These are phyloP conservation scores for Cyberlindnera euphorbiae DNA, from an alignment of 805 yeast genomes.

Conservation along the genomic window DNA sequence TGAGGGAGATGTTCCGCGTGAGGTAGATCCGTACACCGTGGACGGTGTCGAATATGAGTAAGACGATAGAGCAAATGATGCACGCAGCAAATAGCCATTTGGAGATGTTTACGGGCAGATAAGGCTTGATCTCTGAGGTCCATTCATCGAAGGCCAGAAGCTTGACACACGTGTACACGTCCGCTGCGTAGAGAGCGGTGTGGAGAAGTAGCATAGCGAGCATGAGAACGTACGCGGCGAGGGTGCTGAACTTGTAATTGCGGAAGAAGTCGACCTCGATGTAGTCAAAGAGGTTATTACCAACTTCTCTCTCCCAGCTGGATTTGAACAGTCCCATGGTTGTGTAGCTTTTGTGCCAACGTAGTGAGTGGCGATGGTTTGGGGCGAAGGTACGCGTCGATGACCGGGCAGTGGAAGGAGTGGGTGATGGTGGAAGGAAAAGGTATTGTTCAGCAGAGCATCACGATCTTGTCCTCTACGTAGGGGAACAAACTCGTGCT, in stretches of 20 bases:
- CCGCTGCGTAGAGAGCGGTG: slow-evolving; percentile 55
- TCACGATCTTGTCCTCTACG: no score
- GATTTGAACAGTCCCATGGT: slow-evolving; percentile 26
- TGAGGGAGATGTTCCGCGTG: slow-evolving; percentile 61
- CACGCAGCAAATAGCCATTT: slow-evolving; percentile 80
- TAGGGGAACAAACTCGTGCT: no score
- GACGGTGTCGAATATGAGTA: slow-evolving; percentile 51
- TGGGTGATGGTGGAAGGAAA: no score
- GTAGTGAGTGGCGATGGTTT: no score
- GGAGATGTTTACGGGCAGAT: slow-evolving; percentile 44
- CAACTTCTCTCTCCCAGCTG: slow-evolving; percentile 32
- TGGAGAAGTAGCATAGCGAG: slow-evolving; percentile 38
- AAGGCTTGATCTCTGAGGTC: slow-evolving; percentile 51
- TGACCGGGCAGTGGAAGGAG: not conserved
- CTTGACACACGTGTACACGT: slow-evolving; percentile 73
- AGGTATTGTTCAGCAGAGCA: no score
- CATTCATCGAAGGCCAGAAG: slow-evolving; percentile 69
- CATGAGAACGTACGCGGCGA: slow-evolving; percentile 38
- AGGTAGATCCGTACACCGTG: slow-evolving; percentile 54
- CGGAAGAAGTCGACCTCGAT: slow-evolving; percentile 43
- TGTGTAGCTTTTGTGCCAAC: no score
- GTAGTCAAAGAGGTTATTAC: slow-evolving; percentile 41
- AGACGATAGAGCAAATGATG: slow-evolving; percentile 62
- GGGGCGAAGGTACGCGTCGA: no score
- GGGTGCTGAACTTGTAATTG: slow-evolving; percentile 39